Evolutionary conservation across 345 rosid genomes (phyloP), one percentile per base, ranked within the genome.

Genomic region (Eucalyptus grandis): DNA sequence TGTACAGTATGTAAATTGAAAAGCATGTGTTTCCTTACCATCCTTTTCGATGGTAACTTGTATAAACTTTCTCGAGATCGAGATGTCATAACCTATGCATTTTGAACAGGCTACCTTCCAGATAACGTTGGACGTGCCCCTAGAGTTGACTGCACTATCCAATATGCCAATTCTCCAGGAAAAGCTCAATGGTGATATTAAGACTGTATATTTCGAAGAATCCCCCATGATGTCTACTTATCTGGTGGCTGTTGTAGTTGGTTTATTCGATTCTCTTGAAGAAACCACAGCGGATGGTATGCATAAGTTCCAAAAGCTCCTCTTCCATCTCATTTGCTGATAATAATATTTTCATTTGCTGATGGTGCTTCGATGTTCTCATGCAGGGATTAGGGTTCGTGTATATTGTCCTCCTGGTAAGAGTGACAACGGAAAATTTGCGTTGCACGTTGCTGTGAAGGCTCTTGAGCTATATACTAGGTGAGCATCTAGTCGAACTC

Each of bases 191-290:
- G 91, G 92, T 26, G 50, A 89, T 87, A 27, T 87, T 22, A 94
- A 91, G 90, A 92, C 90, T 37, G 93, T 94, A 83, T 87, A 77
- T 80, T 94, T 93, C 27, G 46, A 93, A 77, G 93, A 89, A 83
- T 91, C 95, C 49, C 94, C 91, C 7, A 86, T 88, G 80, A 91
- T 94, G 94, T 94, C 95, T 47, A 93, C 91, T 87, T 94, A 92
- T 91, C 89, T 94, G 91, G 92, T 93, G 87, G 94, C 94, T 8
- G 24, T 93, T 67, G 92, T 92, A 47, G 90, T 93, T 81, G 95
- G 95, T 87, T 88, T 90, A n/a, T 92, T 93, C 44, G 93, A 91
- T 91, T 69, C 92, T 86, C 86, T 94, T 43, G 93, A 94, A 86
- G 93, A 92, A 43, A 87, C 87, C 58, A 88, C 92, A 4, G 77